A percentile compares a stretch with the other conserved stretches of the same genome.
Conservation (phyloP, 805 yeast species). For the Yarrowia alimentaria region DNA sequence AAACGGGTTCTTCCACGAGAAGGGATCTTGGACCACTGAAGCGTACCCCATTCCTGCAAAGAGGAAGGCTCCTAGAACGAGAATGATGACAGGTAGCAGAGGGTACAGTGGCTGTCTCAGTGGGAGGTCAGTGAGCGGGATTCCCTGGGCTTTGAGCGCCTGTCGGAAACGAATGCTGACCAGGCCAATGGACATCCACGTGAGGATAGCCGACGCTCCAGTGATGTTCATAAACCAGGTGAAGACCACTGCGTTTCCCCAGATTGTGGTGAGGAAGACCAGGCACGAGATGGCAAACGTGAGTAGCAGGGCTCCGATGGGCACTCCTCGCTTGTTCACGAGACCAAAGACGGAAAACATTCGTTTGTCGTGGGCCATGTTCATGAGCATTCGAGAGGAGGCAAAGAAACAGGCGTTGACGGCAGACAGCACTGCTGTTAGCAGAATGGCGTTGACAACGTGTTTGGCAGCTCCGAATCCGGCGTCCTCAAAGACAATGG, state of each 20-base stretch:
- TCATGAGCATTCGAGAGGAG: constrained; percentile 52
- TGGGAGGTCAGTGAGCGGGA: constrained; percentile 8
- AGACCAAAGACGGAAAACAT: constrained; percentile 53
- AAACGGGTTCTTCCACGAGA: constrained; percentile 46
- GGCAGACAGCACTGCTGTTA: constrained; percentile 60
- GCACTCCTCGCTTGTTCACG: constrained; percentile 56
- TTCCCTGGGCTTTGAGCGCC: constrained; percentile 43
- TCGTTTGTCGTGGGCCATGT: constrained; percentile 53
- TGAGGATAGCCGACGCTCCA: constrained; percentile 60
- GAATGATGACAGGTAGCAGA: constrained; percentile 6
- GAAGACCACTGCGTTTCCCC: constrained; percentile 56
- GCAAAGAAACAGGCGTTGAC: constrained; percentile 62
- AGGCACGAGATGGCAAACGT: constrained; percentile 58
- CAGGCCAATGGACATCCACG: constrained; percentile 60
- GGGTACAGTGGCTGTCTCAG: constrained; percentile 7
- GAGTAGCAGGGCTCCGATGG: constrained; percentile 52
- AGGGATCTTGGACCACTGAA: constrained; percentile 32
- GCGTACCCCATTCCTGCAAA: constrained; percentile 44
- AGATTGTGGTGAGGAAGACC: constrained; percentile 62
- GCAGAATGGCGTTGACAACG: constrained; percentile 56
- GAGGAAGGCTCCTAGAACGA: constrained; percentile 9
- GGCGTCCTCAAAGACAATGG: constrained; percentile 51
- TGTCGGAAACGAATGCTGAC: constrained; percentile 58
- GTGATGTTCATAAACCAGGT: constrained; percentile 63
- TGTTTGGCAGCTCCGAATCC: constrained; percentile 47